phyloP scores from a whole-genome alignment of 345 rosid genomes.

The Corymbia maculata region DNA sequence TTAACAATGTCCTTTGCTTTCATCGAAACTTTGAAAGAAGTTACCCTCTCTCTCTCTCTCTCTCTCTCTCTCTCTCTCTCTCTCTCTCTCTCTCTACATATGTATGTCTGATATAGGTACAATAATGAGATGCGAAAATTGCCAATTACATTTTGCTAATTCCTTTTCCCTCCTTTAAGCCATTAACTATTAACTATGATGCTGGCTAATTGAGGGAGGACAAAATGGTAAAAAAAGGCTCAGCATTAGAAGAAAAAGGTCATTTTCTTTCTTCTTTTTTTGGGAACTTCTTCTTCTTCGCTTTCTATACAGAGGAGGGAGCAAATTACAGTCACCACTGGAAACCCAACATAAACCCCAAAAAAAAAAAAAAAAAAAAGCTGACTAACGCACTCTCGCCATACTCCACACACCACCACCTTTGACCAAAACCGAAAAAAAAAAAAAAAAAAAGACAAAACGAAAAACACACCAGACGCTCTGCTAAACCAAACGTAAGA shows the following conservation, averaged over 20 bases:
- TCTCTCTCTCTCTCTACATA: not conserved
- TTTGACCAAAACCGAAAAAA: not conserved
- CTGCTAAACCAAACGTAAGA: not conserved
- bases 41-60: not conserved
- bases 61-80: not conserved
- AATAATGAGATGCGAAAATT: not conserved
- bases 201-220: not conserved
- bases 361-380: not conserved
- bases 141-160: not conserved
- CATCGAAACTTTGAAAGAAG: no score
- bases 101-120: not conserved
- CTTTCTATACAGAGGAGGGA: conserved; percentile 37
- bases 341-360: not conserved
- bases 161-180: not conserved
- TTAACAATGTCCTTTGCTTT: not conserved
- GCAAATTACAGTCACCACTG: conserved; percentile 17
- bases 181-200: not conserved
- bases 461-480: not conserved
- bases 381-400: not conserved
- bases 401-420: not conserved
- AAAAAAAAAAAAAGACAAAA: not conserved
- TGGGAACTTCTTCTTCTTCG: not conserved
- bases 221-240: not conserved
- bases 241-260: not conserved
- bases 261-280: not conserved